These are phyloP conservation scores for Agapanthus africanus DNA, from an alignment of 106 monocot genomes.

Conservation along the genomic window DNA sequence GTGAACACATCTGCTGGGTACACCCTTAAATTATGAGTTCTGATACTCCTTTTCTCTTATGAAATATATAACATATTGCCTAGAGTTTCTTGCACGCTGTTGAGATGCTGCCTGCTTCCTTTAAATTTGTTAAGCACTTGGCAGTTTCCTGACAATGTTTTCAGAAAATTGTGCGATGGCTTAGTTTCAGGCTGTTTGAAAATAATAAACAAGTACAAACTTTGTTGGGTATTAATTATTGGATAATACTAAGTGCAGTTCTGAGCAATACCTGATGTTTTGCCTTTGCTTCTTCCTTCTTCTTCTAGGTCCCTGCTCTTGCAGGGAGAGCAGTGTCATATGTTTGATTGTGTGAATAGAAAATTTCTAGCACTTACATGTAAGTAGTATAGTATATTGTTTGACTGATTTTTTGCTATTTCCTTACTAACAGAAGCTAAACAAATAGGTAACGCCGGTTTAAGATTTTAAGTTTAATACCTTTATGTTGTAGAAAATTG, in stretches of 20 bases:
- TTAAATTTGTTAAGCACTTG: not conserved
- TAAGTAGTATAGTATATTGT: not conserved
- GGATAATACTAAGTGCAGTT: not conserved
- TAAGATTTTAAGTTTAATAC: too few relatives aligned
- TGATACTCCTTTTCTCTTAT: too few relatives aligned
- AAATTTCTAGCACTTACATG: too few relatives aligned
- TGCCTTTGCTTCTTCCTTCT: not conserved
- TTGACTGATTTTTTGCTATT: not conserved
- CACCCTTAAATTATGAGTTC: too few relatives aligned
- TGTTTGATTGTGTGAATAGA: slow-evolving; percentile 6
- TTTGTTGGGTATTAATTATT: not conserved
- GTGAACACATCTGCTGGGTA: too few relatives aligned
- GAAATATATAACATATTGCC: too few relatives aligned
- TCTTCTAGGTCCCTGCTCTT: slow-evolving; percentile 8
- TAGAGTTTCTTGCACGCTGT: not conserved
- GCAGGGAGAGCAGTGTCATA: slow-evolving; percentile 2
- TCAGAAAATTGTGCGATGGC: not conserved
- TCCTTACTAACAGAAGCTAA: too few relatives aligned
- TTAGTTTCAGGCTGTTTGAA: not conserved
- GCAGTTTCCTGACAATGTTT: not conserved
- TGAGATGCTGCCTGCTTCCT: not conserved
- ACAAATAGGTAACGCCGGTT: too few relatives aligned
- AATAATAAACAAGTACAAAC: not conserved
- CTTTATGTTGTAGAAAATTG: too few relatives aligned
- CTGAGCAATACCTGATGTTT: not conserved